Base-by-base conservation (phyloP, 2,329 filamentous ascomycete species). In the Dactylellina sp. region DNA sequence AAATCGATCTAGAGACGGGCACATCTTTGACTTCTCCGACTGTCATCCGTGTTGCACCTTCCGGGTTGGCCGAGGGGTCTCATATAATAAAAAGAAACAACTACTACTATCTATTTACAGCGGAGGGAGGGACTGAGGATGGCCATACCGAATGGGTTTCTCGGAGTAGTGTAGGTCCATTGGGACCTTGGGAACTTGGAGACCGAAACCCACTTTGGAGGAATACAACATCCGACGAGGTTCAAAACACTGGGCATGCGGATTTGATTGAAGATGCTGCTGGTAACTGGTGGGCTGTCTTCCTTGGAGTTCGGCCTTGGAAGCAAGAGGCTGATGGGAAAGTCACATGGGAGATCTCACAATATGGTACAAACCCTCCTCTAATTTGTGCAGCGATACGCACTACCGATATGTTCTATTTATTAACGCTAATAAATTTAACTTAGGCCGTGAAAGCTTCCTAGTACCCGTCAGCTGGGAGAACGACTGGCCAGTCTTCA, bases 91-190 rank as follows among this genome's bases (percentile, higher is more conserved):
- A 86, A 79, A 83, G 84, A 46, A 84, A 85, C 42, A 85, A 84
- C 3, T 87, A 84, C 82, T 89, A 88, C 75, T 88, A 88, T 77
- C 82, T 89, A 6, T 80, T 88, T 5, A 87, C 85, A 0, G 86
- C 86, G 1, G 86, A 88, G 77, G 86, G 86, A 32, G 87, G 87
- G 2, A 89, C 87, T 0, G 87, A 84, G 3, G 87, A 86, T 68
- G 83, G 85, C 0, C 88, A 90, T 77, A 79, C 79, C 87, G 55
- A 66, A 86, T 82, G 89, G 89, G 0, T 88, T 87, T 0, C 90
- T 89, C 80, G 85, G 88, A 77, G 60, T 22, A 72, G 55, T 16
- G 53, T 65, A 6, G 68, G 68, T 50, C 68, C 68, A 25, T 22
- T 65, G 16, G 68, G 68, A 2, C 68, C 60, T 16, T 72, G 79